These are phyloP conservation scores for Coffea humblotiana DNA, from an alignment of 305 asterid species.

Conservation along the genomic window DNA sequence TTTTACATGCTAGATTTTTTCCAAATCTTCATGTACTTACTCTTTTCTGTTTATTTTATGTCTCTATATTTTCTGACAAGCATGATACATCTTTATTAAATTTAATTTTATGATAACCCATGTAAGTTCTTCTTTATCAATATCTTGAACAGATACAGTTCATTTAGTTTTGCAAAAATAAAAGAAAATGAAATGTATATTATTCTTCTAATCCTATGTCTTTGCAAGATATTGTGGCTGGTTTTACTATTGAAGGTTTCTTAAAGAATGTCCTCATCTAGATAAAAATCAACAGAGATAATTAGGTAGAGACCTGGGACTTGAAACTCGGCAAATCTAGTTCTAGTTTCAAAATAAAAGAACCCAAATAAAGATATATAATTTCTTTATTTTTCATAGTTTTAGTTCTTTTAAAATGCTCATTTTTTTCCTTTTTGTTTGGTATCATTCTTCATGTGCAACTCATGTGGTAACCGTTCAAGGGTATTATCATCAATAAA, in stretches of 20 bases:
- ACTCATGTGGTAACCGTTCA: too few relatives aligned
- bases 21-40: neutral
- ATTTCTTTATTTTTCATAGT: neutral
- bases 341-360: constrained; percentile 89
- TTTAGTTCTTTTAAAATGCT: neutral
- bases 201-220: neutral
- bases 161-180: too few relatives aligned
- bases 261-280: constrained; percentile 67
- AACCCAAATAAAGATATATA: constrained; percentile 64
- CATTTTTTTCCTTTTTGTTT: neutral
- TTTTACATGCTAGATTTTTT: neutral
- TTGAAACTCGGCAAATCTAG: constrained; percentile 64
- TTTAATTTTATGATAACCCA: neutral
- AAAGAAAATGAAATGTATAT: too few relatives aligned
- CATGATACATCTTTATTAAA: too few relatives aligned
- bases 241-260: constrained; percentile 40
- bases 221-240: neutral
- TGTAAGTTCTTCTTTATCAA: neutral
- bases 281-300: constrained; percentile 59
- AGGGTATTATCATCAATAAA: too few relatives aligned
- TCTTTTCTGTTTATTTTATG: too few relatives aligned
- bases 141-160: too few relatives aligned
- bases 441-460: too few relatives aligned
- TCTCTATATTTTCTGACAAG: neutral
- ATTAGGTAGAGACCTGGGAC: constrained; percentile 55